Base-by-base conservation (phyloP, 2,329 filamentous ascomycete species). In the Falciphora oryzae region DNA sequence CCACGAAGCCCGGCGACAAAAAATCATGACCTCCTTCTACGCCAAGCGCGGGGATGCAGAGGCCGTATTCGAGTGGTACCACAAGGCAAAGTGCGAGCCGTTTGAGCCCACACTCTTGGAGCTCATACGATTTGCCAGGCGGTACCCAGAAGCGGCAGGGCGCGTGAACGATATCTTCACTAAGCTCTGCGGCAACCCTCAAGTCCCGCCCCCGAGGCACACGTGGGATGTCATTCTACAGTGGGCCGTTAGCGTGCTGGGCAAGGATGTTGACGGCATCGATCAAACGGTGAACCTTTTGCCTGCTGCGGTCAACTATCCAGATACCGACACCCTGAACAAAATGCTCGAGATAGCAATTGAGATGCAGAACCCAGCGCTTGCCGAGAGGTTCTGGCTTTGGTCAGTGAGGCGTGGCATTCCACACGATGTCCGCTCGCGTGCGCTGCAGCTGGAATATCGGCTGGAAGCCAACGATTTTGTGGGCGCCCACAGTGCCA, bases 241-340 rank as follows among this genome's bases (percentile, higher is more conserved):
- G 63, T 93, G 90, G 87, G 89, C 91, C 35, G 87, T 90, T 16
- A 83, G 89, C 10, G 84, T 87, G 13, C 75, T 83, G 64, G 90
- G 88, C 27, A 90, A 89, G 72, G 86, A 87, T 1, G 85, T 90
- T 1, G 86, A 92, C 74, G 87, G 92, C 72, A 82, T 93, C 66
- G 83, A 86, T 64, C 44, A 53, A 25, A 53, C 44, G 10, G 44
- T 53, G 44, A 85, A 87, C 68, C 92, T 93, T 85, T 84, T 95
- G 66, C 79, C 84, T 58, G 81, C 88, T 27, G 89, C 92, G 82
- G 75, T 80, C n/a, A 75, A 78, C 53, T 75, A 79, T 8, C 86
- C 92, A 0, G 88, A 91, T 64, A 87, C 87, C 8, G 77, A 83
- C 3, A 92, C 90, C 7, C 87, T 98, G 70, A 96, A 98, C 71